Base-by-base conservation (phyloP, 768 basidiomycete genomes). In the Tricholoma saponaceum region DNA sequence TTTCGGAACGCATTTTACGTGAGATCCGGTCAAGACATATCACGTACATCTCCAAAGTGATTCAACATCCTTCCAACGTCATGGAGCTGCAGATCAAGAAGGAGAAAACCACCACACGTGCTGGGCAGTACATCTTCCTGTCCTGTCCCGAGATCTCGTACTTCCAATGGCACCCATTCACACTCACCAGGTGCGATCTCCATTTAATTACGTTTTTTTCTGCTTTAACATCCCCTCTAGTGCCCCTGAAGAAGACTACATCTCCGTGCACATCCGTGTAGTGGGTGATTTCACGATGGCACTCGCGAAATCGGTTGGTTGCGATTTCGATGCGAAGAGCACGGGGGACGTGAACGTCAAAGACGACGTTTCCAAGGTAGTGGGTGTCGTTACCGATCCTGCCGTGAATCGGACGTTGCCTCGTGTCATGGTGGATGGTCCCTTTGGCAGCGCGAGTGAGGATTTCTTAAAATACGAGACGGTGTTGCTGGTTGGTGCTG, bases 111-210 rank as follows among this genome's bases (percentile, higher is more conserved):
- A 86, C 77, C 1, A 85, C 83, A 26, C 81, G 87, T 10, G 92
- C 94, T 1, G 94, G 94, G 18, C 92, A 96, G 70, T 98, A 97
- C 72, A 91, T 98, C 70, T 95, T 96, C 79, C 72, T 97, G 51
- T 87, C 79, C 62, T 94, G 92, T 74, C 95, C 95, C 8, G 90
- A 93, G 72, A 78, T 98, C 47, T 92, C 89, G 18, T 96, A 93
- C 76, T 95, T 89, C 80, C 93, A 97, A 69, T 98, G 94, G 90
- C 95, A 98, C 67, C 94, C 95, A 8, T 97, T 97, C 80, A 96
- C 95, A 14, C 83, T 97, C 59, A 96, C 93, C 32, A 89, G 86
- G 86, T 85, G 53, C 18, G 73, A 70, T 18, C 14, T 47, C 52
- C n/a, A 50, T 56, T 30, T 37, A 51, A 23, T 50, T 37, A 52